Conservation (phyloP, 75 land plant genomes). For the Gnetum montanum region DNA sequence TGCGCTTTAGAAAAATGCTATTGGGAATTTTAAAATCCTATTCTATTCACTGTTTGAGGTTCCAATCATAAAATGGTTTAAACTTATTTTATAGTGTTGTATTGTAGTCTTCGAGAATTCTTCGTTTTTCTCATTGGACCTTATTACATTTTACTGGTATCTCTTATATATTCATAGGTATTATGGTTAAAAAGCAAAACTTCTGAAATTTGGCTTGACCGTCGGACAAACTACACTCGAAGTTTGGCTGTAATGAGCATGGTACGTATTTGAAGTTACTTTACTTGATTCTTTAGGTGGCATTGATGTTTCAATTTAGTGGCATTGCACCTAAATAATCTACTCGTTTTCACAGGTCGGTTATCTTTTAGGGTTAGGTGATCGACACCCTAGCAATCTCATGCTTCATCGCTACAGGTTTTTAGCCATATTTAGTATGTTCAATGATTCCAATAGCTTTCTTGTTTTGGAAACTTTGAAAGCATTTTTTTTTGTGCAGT, state of each 20-base stretch:
- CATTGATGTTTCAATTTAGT: no score
- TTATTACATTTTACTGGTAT: no score
- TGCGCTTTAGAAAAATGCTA: no score
- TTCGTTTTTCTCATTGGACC: no score
- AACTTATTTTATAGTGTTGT: no score
- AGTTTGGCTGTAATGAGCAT: constrained; percentile 99
- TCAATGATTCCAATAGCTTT: background rate
- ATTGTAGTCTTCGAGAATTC: no score
- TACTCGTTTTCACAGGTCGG: constrained; percentile 79
- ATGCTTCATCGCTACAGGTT: constrained; percentile 96
- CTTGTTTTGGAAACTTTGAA: background rate
- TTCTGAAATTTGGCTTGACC: constrained; percentile 94
- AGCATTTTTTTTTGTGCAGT: constrained; percentile 28
- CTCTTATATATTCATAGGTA: no score
- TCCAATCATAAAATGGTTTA: no score
- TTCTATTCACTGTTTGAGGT: no score
- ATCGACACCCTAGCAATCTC: constrained; percentile 97
- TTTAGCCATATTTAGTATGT: background rate
- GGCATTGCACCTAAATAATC: no score
- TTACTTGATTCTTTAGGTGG: background rate
- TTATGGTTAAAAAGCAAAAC: constrained; percentile 96
- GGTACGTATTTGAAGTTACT: constrained; percentile 35
- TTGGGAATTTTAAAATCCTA: no score
- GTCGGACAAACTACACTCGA: constrained; percentile 93
- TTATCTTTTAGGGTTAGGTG: constrained; percentile 93